Base-by-base conservation (phyloP, 768 basidiomycete genomes). In the Myochromella boudieri region DNA sequence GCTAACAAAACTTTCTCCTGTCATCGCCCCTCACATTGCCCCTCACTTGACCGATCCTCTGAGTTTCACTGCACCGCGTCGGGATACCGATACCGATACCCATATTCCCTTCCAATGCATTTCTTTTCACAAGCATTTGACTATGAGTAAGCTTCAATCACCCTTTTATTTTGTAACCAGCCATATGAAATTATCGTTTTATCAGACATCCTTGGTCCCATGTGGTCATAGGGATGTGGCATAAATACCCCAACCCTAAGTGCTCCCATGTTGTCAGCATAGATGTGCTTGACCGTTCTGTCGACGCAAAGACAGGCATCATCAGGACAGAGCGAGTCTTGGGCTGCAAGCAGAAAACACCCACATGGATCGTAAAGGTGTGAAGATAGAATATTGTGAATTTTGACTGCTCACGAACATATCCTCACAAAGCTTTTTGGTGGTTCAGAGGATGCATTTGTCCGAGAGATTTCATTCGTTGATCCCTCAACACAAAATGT, bases 181-280 rank as follows among this genome's bases (percentile, higher is more conserved):
- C 41, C 33, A n/a, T 34, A 34, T 34, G 17, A 55, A 42, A 48
- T 47, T 58, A 34, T 55, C 52, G 32, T 47, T 48, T 47, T 44
- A 36, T 42, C 56, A 97, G 93, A 52, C 91, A 93, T 62, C 78
- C 91, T 32, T 95, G 93, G 86, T 77, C 84, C 50, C 91, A 92
- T 71, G 91, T 95, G 56, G 83, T 93, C 52, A 85, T 88, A 61
- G 90, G 89, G 54, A 89, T 95, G 78, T 94, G 91, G 87, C 85
- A 87, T 55, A 97, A 97, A 76, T 97, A 97, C 67, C 94, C 94
- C 42, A 95, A 95, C 65, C 87, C 92, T 43, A 88, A 88, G 60
- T 92, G 91, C 68, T 80, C 87, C 18, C 91, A 93, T 64, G 91
- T 93, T 55, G 74, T 91, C 55, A 88, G 87, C 54, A 79, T 93